Evolutionary conservation across 768 basidiomycete genomes (phyloP).

Genomic region (Asterophora lycoperdoides): DNA sequence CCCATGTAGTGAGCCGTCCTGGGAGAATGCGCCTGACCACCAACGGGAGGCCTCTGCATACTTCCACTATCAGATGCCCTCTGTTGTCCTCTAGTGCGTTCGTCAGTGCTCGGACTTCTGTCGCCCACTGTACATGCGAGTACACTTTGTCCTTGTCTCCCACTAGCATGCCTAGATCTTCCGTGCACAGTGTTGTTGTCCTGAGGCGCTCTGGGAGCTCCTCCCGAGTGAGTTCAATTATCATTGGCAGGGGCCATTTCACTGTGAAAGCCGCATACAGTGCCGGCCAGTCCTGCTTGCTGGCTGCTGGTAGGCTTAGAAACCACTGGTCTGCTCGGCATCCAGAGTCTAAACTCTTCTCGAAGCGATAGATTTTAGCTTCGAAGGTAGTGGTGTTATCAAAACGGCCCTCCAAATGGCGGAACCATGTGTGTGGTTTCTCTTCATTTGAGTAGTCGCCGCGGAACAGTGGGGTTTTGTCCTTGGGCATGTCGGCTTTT

Average conservation of each 20-base stretch:
- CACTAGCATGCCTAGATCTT: not conserved
- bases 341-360: not conserved
- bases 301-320: not conserved
- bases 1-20: not conserved
- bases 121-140: conserved; percentile 1
- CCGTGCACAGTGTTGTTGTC: not conserved
- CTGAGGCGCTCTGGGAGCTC: not conserved
- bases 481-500: not conserved
- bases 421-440: conserved; percentile 3
- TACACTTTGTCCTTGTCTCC: conserved; percentile 2
- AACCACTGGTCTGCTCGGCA: not conserved
- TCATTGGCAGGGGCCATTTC: conserved; percentile 1
- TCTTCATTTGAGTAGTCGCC: not conserved
- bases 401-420: conserved; percentile 1
- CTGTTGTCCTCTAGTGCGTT: not conserved
- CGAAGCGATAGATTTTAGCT: not conserved
- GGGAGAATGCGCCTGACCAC: not conserved
- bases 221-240: not conserved
- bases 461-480: not conserved
- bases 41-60: not conserved
- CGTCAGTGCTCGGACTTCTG: not conserved
- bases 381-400: not conserved
- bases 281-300: not conserved
- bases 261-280: not conserved
- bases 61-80: not conserved